A percentile compares a stretch with the other conserved stretches of the same genome.
These are phyloP conservation scores for Clitoria ternatea DNA, from an alignment of 306 rosid genomes.

Conservation along the genomic window DNA sequence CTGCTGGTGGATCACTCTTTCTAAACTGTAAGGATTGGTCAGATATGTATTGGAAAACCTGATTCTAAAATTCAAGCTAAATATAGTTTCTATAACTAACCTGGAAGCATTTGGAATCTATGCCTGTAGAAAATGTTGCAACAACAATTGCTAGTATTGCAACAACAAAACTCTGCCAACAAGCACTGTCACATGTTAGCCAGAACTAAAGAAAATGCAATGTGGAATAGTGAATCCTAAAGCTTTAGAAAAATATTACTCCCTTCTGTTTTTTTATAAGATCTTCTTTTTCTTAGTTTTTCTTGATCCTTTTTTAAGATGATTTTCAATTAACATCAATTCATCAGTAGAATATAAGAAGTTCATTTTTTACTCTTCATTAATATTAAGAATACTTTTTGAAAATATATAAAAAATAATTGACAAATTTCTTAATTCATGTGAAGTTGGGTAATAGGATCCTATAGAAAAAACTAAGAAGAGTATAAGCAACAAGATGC, in stretches of 20 bases:
- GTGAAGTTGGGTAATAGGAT: too few relatives aligned
- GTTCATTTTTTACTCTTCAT: too few relatives aligned
- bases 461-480: too few relatives aligned
- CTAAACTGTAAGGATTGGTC: conserved; percentile 54
- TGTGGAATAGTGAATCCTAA: conserved; percentile 8
- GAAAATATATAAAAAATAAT: too few relatives aligned
- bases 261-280: too few relatives aligned
- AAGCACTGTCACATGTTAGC: conserved; percentile 22
- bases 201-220: conserved; percentile 1
- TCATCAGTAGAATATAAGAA: too few relatives aligned
- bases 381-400: too few relatives aligned
- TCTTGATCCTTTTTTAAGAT: too few relatives aligned
- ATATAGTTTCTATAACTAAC: conserved; percentile 43
- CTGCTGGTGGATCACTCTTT: conserved; percentile 51
- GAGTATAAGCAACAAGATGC: neutral
- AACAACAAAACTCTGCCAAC: conserved; percentile 80
- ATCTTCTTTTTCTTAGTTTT: too few relatives aligned
- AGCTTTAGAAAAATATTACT: neutral
- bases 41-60: conserved; percentile 25
- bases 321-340: too few relatives aligned
- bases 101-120: conserved; percentile 92
- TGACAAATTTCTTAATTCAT: too few relatives aligned
- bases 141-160: conserved; percentile 76
- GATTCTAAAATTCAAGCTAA: conserved; percentile 3
- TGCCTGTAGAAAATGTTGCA: conserved; percentile 95